Conservation (phyloP, 305 asterid genomes). For the Fraxinus floribunda region DNA sequence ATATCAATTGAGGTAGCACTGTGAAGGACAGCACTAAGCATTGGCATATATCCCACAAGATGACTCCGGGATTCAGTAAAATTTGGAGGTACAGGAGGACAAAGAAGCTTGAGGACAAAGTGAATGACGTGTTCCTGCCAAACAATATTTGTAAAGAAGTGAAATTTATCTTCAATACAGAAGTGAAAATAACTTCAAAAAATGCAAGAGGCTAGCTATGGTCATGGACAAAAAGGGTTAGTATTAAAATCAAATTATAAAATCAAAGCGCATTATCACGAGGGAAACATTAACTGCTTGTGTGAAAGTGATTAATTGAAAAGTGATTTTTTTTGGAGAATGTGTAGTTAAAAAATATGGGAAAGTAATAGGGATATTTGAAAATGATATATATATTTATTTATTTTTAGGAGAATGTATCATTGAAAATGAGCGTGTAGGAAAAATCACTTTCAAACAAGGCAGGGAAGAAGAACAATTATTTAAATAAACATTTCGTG, state of each 20-base stretch:
- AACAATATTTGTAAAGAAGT: neutral
- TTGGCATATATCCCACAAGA: slow-evolving; percentile 24
- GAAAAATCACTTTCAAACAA: neutral
- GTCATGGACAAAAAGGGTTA: neutral
- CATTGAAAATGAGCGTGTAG: neutral
- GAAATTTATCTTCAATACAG: neutral
- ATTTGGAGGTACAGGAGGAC: slow-evolving; percentile 28
- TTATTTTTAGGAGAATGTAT: neutral
- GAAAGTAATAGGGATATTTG: neutral
- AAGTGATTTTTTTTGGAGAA: neutral
- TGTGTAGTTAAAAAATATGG: neutral
- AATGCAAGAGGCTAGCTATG: neutral
- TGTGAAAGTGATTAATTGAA: neutral
- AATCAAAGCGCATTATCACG: neutral
- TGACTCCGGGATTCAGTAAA: slow-evolving; percentile 25
- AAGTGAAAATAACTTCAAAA: neutral
- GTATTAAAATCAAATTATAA: neutral
- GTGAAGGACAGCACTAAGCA: slow-evolving; percentile 26
- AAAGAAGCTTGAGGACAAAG: slow-evolving; percentile 24
- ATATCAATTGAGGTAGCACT: slow-evolving; percentile 24
- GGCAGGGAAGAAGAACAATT: neutral
- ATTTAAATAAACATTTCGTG: neutral
- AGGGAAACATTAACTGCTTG: neutral
- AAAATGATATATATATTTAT: neutral
- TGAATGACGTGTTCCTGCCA: slow-evolving; percentile 30